Percentiles rank a stretch among this genome's conserved stretches.
phyloP scores from a whole-genome alignment of 352 stramenopile genomes.

The Phytophthora cryptogea region DNA sequence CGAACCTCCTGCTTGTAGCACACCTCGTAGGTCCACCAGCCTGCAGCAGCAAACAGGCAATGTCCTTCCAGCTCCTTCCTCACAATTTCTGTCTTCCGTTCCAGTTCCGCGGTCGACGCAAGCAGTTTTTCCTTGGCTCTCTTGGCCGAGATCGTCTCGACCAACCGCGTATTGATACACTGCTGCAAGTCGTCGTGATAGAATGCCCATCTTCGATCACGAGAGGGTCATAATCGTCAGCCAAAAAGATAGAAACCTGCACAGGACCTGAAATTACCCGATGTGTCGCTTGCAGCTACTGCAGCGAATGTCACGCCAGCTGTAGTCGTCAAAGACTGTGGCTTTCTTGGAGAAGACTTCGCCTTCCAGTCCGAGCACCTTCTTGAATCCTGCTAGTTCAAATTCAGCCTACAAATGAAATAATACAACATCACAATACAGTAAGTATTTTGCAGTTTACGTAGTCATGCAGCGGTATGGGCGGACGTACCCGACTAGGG shows the following conservation, averaged over 20 bases:
- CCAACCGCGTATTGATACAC: constrained; percentile 66
- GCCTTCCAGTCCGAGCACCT: constrained; percentile 55
- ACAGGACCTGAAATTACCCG: constrained; percentile 39
- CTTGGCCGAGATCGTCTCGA: constrained; percentile 51
- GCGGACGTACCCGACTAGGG: constrained; percentile 52
- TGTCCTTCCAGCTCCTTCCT: constrained; percentile 52
- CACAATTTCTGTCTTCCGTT: constrained; percentile 51
- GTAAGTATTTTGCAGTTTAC: neutral
- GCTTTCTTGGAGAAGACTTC: constrained; percentile 74
- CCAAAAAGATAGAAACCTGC: neutral
- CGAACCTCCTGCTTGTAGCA: constrained; percentile 84
- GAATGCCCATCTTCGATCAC: constrained; percentile 68
- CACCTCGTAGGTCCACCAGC: constrained; percentile 88
- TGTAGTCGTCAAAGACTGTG: constrained; percentile 86
- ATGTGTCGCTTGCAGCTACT: constrained; percentile 76
- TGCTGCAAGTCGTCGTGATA: constrained; percentile 78
- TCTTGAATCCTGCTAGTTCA: constrained; percentile 75
- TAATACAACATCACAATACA: neutral
- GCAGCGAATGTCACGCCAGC: constrained; percentile 78
- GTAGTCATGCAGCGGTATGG: neutral
- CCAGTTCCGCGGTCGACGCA: constrained; percentile 32
- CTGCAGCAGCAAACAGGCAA: constrained; percentile 61
- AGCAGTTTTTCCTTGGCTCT: constrained; percentile 47
- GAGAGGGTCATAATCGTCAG: constrained; percentile 5
- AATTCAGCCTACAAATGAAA: constrained; percentile 62